Conservation (phyloP, 2,329 filamentous ascomycete genomes). For the Chaetomium olivaceum region DNA sequence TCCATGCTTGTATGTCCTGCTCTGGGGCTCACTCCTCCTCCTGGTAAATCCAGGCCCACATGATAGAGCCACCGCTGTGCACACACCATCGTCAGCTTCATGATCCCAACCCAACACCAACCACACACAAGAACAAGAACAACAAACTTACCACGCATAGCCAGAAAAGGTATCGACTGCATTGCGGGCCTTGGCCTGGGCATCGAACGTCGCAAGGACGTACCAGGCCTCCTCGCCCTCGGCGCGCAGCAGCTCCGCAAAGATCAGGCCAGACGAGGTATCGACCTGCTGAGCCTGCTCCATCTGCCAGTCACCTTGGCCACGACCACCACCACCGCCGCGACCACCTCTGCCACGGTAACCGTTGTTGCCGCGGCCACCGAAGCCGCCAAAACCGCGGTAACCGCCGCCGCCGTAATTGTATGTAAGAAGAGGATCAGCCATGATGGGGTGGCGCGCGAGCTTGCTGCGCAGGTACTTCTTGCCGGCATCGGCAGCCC, state of each 20-base stretch:
- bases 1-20: background rate
- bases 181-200: background rate
- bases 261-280: background rate
- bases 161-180: constrained; percentile 5
- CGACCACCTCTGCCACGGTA: background rate
- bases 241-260: constrained; percentile 1
- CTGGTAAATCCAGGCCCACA: constrained; percentile 12
- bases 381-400: background rate
- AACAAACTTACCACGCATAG: constrained; percentile 20
- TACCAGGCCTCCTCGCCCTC: background rate
- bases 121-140: background rate
- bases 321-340: background rate
- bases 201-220: constrained; percentile 7
- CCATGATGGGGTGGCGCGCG: too few species aligned
- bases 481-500: background rate
- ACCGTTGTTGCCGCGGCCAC: background rate
- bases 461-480: constrained; percentile 3
- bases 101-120: background rate
- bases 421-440: too few species aligned
- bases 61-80: constrained; percentile 18
- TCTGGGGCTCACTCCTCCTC: constrained; percentile 1
- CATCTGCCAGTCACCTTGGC: background rate
- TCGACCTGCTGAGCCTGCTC: background rate
- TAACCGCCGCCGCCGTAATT: background rate
- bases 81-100: background rate